phyloP scores from a whole-genome alignment of 2,329 filamentous ascomycete species.

The Fusarium decemcellulare region DNA sequence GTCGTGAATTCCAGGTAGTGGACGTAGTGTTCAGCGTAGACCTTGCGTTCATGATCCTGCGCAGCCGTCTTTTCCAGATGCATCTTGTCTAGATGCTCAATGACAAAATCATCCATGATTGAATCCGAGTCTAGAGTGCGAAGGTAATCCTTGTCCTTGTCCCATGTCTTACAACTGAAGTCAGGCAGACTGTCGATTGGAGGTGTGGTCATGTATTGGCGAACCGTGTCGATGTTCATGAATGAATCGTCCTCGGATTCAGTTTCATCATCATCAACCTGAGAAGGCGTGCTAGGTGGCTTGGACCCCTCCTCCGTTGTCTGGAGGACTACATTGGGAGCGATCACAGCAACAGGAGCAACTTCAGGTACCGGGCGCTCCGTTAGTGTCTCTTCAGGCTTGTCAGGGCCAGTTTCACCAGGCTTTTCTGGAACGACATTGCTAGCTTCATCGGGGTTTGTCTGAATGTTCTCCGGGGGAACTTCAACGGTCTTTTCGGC shows the following conservation, averaged over 20 bases:
- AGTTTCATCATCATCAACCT: slow-evolving; percentile 66
- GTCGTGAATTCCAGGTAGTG: slow-evolving; percentile 69
- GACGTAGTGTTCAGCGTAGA: slow-evolving; percentile 64
- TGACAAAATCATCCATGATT: slow-evolving; percentile 61
- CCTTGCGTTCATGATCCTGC: slow-evolving; percentile 56
- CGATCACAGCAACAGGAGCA: slow-evolving; percentile 9
- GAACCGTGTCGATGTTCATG: slow-evolving; percentile 63
- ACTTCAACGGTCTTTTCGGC: background rate
- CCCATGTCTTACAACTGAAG: slow-evolving; percentile 63
- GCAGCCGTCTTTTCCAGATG: slow-evolving; percentile 53
- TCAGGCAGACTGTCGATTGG: slow-evolving; percentile 68
- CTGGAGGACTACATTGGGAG: slow-evolving; percentile 42
- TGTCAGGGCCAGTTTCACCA: slow-evolving; percentile 7
- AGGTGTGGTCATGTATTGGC: slow-evolving; percentile 68
- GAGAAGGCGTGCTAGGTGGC: slow-evolving; percentile 63
- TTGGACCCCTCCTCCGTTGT: slow-evolving; percentile 51
- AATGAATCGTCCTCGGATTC: slow-evolving; percentile 69
- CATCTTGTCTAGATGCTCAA: slow-evolving; percentile 60
- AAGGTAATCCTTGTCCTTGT: slow-evolving; percentile 61
- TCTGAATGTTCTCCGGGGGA: background rate
- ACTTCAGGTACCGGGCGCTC: slow-evolving; percentile 9
- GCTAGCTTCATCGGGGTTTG: background rate
- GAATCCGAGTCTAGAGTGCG: slow-evolving; percentile 57
- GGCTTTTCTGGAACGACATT: slow-evolving; percentile 1
- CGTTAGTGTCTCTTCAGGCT: background rate